A percentile compares a stretch with the other conserved stretches of the same genome.
Conservation (phyloP, 345 rosid species). For the Geranium rotundifolium region DNA sequence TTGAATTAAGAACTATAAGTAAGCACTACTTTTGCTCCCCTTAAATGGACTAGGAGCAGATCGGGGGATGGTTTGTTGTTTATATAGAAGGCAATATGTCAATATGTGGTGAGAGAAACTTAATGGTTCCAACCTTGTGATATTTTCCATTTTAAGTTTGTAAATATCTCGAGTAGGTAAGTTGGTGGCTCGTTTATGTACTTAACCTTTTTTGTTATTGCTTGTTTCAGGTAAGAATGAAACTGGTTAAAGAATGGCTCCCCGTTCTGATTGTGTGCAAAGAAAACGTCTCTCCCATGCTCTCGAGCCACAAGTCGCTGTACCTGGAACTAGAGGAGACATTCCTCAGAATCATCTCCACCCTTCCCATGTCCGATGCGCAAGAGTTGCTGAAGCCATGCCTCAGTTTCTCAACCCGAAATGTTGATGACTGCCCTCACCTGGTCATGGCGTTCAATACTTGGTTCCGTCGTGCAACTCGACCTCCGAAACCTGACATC, state of each 20-base stretch:
- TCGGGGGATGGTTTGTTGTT: too few species aligned
- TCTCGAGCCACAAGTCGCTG: conserved; percentile 30
- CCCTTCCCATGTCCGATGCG: conserved; percentile 49
- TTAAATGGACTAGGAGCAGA: too few species aligned
- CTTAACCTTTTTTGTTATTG: not conserved
- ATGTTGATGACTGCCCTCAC: conserved; percentile 61
- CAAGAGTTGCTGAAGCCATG: conserved; percentile 48
- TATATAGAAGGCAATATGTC: too few species aligned
- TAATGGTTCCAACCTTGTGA: too few species aligned
- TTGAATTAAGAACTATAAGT: too few species aligned
- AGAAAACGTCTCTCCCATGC: conserved; percentile 31
- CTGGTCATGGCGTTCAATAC: conserved; percentile 53
- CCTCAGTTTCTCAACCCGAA: conserved; percentile 49
- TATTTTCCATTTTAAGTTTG: too few species aligned
- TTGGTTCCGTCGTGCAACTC: conserved; percentile 58
- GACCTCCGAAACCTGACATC: conserved; percentile 8
- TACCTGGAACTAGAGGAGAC: conserved; percentile 53
- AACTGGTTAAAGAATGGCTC: conserved; percentile 59
- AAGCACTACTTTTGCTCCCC: too few species aligned
- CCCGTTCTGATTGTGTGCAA: conserved; percentile 62
- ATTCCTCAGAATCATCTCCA: conserved; percentile 55
- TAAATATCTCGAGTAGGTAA: too few species aligned
- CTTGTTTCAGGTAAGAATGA: conserved; percentile 45
- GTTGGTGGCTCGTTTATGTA: not conserved
- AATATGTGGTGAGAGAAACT: too few species aligned